Base-by-base conservation (phyloP, 1,284 basidiomycete genomes). In the Hemileia vastatrix region DNA sequence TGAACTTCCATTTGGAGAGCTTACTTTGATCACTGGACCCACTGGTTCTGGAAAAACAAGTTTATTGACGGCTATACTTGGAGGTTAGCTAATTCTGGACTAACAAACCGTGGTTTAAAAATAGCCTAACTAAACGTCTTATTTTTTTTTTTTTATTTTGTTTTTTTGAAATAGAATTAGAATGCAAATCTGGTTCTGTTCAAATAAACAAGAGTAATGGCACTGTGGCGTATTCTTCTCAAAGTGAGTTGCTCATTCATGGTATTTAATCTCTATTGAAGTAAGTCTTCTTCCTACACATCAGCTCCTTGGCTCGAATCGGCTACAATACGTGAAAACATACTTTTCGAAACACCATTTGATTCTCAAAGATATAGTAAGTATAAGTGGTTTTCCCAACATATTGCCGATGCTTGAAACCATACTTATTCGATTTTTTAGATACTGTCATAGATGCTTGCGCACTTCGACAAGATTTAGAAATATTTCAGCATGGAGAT, bases 41-140 rank as follows among this genome's bases (percentile, higher is more conserved):
- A 63, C 61, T 52, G 61, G 61, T 13, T 50, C 54, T 56, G 61
- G 61, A 32, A 63, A 63, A 51, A 56, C 33, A n/a, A 63, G 45
- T 47, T 63, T 63, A 11, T 44, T 63, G n/a, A 48, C 31, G 31
- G 54, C 61, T 51, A 63, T 63, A 24, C 19, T 63, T 13, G 61
- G 61, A 43, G 61, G 61, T 57, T 4, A 24, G 54, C 32, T 9
- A 21, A 9, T 5, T n/a, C n/a, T n/a, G n/a, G n/a, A n/a, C n/a
- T n/a, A n/a, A n/a, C n/a, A n/a, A n/a, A n/a, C n/a, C n/a, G n/a
- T n/a, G n/a, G n/a, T n/a, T n/a, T n/a, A n/a, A n/a, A n/a, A n/a
- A n/a, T n/a, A n/a, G n/a, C n/a, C n/a, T n/a, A n/a, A n/a, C n/a
- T n/a, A n/a, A n/a, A n/a, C n/a, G n/a, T n/a, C n/a, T n/a, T n/a